A percentile compares a stretch with the other conserved stretches of the same genome.
Conservation (phyloP, 1,139 yeast genomes). For the Magnusiomyces paraingens region DNA sequence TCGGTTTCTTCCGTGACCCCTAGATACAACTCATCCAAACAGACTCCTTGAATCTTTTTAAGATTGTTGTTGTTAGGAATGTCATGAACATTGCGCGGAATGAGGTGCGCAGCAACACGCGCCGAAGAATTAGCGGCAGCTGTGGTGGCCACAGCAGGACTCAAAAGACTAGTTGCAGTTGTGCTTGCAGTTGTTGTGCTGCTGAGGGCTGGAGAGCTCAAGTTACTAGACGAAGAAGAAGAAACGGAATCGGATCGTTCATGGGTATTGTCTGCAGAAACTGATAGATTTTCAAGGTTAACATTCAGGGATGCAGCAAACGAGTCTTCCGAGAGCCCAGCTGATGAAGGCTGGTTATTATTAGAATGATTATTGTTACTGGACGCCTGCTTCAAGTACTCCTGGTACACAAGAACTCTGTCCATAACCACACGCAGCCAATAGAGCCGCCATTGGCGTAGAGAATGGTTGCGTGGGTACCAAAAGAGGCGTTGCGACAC, state of each 20-base stretch:
- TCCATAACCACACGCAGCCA: conserved; percentile 15
- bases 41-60: background rate
- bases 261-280: background rate
- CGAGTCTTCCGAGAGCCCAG: background rate
- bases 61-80: background rate
- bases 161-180: background rate
- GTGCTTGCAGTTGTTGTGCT: conserved; percentile 1
- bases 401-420: conserved; percentile 4
- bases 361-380: background rate
- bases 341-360: background rate
- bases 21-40: conserved; percentile 1
- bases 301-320: conserved; percentile 1
- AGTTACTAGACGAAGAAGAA: background rate
- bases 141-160: no score
- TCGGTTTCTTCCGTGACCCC: conserved; percentile 3
- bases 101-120: background rate
- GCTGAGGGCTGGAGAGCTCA: background rate
- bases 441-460: conserved; percentile 15
- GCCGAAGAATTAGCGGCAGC: no score
- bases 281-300: background rate
- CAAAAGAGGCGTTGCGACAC: conserved; percentile 12
- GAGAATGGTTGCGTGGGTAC: conserved; percentile 13
- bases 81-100: conserved; percentile 1
- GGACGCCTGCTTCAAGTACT: background rate
- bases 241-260: background rate